A percentile compares a stretch with the other conserved stretches of the same genome.
Conservation (phyloP, 257 asterid genomes). For the Craterostigma plantagineum region DNA sequence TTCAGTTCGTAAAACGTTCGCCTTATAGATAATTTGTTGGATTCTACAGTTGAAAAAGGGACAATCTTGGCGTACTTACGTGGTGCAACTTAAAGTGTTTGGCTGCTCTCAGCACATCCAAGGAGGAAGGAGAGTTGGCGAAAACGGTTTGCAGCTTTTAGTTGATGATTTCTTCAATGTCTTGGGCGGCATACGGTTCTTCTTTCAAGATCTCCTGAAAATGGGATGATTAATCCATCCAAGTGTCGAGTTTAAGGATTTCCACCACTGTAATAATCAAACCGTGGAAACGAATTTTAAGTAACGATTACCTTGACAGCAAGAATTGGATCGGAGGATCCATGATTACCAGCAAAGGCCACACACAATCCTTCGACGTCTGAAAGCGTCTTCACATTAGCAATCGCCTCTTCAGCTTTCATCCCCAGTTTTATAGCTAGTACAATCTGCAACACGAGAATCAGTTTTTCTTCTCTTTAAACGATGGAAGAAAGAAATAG, state of each 20-base stretch:
- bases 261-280: neutral
- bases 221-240: no score
- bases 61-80: no score
- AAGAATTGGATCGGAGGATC: slow-evolving; percentile 70
- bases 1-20: neutral
- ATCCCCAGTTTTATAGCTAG: slow-evolving; percentile 73
- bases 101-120: slow-evolving; percentile 77
- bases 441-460: slow-evolving; percentile 35
- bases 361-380: slow-evolving; percentile 81
- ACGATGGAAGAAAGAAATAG: no score
- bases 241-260: no score
- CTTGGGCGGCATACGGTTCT: slow-evolving; percentile 57
- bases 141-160: slow-evolving; percentile 40
- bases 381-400: slow-evolving; percentile 63
- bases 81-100: slow-evolving; percentile 68
- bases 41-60: no score
- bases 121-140: slow-evolving; percentile 61
- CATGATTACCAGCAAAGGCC: slow-evolving; percentile 45
- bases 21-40: no score
- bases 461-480: no score
- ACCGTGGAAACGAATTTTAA: neutral
- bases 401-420: slow-evolving; percentile 56
- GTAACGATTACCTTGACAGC: slow-evolving; percentile 53
- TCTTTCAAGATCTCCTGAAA: slow-evolving; percentile 55
- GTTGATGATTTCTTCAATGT: slow-evolving; percentile 46